Evolutionary conservation across 176 grass and related monocot species (phyloP).

Genomic region (Avena insularis): DNA sequence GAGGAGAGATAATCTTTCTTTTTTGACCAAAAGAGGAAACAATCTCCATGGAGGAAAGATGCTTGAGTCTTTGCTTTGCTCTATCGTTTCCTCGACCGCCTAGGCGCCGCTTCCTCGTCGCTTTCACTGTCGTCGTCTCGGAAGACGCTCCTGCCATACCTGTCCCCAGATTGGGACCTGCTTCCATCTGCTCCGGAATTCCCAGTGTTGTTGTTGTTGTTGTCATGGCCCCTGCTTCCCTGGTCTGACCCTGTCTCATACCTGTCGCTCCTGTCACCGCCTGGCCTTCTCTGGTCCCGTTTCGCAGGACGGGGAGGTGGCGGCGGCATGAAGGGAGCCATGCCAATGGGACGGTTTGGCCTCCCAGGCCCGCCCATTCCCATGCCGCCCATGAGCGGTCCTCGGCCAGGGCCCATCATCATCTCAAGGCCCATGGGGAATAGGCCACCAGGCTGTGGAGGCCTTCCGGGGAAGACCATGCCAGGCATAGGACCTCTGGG

Average conservation of each 20-base stretch:
- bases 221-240: constrained; percentile 67
- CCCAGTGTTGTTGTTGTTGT: constrained; percentile 40
- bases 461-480: constrained; percentile 81
- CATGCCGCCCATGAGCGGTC: constrained; percentile 84
- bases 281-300: constrained; percentile 70
- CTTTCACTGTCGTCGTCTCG: constrained; percentile 82
- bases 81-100: constrained; percentile 69
- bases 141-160: constrained; percentile 46
- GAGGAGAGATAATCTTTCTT: constrained; percentile 7
- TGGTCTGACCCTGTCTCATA: constrained; percentile 69
- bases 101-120: constrained; percentile 82
- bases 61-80: constrained; percentile 28
- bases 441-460: constrained; percentile 55
- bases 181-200: constrained; percentile 55
- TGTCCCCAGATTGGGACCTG: constrained; percentile 61
- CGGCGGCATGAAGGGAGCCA: constrained; percentile 64
- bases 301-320: constrained; percentile 55
- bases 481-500: constrained; percentile 70
- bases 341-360: constrained; percentile 75
- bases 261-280: constrained; percentile 56
- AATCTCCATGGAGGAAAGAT: constrained; percentile 38
- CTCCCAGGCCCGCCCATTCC: constrained; percentile 69
- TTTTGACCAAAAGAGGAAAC: neutral
- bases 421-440: constrained; percentile 81
- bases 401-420: constrained; percentile 83